A percentile compares a stretch with the other conserved stretches of the same genome.
These are phyloP conservation scores for Eucalyptus dawsonii DNA, from an alignment of 345 rosid species.

Conservation along the genomic window DNA sequence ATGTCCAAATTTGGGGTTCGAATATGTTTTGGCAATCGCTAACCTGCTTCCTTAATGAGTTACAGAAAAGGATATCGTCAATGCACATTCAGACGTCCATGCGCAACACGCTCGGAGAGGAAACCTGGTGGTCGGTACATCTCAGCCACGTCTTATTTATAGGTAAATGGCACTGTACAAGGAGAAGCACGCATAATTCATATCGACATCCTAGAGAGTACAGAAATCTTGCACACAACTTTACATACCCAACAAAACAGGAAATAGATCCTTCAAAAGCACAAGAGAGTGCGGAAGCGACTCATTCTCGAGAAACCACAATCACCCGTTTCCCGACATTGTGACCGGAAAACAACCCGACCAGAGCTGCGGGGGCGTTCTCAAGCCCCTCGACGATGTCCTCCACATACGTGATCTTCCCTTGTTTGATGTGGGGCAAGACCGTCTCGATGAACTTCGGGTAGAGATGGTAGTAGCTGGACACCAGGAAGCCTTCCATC, in stretches of 20 bases:
- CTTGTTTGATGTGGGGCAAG: constrained; percentile 7
- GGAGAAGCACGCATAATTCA: not conserved
- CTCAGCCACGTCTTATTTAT: not conserved
- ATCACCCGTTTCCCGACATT: constrained; percentile 20
- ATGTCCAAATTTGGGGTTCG: too few species aligned
- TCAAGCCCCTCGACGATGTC: constrained; percentile 15
- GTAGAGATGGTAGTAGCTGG: constrained; percentile 1
- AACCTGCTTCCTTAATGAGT: too few species aligned
- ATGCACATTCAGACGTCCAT: not conserved
- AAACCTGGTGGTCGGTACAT: not conserved
- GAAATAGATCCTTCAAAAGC: not conserved
- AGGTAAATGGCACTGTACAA: not conserved
- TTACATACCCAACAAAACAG: not conserved
- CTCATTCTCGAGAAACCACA: constrained; percentile 9
- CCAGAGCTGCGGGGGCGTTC: constrained; percentile 3
- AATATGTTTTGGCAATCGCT: too few species aligned
- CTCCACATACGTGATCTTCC: constrained; percentile 9
- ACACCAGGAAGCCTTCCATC: constrained; percentile 15
- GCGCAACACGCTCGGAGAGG: not conserved
- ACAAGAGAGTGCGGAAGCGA: not conserved
- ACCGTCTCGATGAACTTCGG: constrained; percentile 5
- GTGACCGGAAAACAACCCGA: constrained; percentile 9
- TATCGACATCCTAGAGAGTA: not conserved
- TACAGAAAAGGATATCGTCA: not conserved
- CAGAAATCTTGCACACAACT: not conserved